These are phyloP conservation scores for Spirogloea muscicola DNA, from an alignment of 139 green algal genomes.

Conservation along the genomic window DNA sequence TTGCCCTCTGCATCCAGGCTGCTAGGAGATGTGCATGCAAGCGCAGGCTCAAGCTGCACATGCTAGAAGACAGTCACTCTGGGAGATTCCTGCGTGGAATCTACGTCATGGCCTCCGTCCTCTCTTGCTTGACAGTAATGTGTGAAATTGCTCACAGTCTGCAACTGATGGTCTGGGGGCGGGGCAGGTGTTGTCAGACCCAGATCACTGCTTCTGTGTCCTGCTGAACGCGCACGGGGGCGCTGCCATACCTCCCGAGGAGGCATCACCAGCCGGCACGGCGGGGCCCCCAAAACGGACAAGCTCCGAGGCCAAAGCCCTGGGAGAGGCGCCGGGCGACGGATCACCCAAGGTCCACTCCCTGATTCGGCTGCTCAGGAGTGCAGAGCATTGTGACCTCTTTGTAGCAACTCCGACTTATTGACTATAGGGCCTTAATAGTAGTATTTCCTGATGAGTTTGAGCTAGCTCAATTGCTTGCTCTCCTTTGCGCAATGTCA, in stretches of 20 bases:
- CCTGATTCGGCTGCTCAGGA: neutral
- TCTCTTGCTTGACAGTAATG: too few species aligned
- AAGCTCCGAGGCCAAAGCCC: slow-evolving; percentile 18
- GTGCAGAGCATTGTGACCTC: too few species aligned
- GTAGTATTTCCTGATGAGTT: neutral
- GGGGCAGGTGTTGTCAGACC: slow-evolving; percentile 47
- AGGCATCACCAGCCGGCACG: neutral
- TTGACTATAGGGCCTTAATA: neutral
- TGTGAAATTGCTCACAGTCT: too few species aligned
- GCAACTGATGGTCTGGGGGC: too few species aligned
- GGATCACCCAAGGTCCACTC: slow-evolving; percentile 11
- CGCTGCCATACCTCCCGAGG: slow-evolving; percentile 15
- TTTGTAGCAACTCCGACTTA: too few species aligned
- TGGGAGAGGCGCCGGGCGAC: slow-evolving; percentile 3
- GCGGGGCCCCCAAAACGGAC: neutral
- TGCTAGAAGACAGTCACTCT: too few species aligned
- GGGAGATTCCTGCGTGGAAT: neutral
- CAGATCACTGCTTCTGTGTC: slow-evolving; percentile 61
- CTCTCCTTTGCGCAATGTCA: too few species aligned
- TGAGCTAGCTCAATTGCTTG: too few species aligned
- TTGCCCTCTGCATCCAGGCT: too few species aligned
- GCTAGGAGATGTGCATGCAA: too few species aligned
- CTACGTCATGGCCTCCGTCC: neutral
- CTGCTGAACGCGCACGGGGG: slow-evolving; percentile 54
- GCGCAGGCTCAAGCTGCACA: too few species aligned